phyloP scores from a whole-genome alignment of 2,329 filamentous ascomycete genomes.

The Verticillium tricorpus region DNA sequence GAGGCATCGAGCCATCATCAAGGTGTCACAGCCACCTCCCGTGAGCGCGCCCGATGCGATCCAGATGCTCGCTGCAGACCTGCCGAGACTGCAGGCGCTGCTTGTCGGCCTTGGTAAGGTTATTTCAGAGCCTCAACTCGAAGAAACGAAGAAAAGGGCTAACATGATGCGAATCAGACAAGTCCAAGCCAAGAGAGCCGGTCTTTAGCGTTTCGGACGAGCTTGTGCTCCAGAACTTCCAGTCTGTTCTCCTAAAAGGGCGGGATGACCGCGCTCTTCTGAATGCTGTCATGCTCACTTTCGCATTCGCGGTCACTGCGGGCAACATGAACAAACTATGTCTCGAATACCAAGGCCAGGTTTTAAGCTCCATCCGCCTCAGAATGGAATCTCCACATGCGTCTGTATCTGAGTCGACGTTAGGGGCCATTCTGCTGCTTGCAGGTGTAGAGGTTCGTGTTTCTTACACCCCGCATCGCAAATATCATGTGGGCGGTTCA shows the following conservation, averaged over 20 bases:
- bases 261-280: conserved; percentile 30
- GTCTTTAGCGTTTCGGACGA: conserved; percentile 18
- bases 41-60: background rate
- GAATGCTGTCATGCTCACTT: conserved; percentile 34
- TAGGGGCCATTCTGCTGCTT: conserved; percentile 36
- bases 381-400: conserved; percentile 22
- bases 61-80: background rate
- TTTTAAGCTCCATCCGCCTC: conserved; percentile 25
- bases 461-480: background rate
- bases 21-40: background rate
- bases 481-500: no score
- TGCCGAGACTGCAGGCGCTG: background rate
- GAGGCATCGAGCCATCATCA: no score
- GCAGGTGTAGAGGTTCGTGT: conserved; percentile 34
- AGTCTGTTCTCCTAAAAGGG: conserved; percentile 25
- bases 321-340: conserved; percentile 24
- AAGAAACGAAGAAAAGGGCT: background rate
- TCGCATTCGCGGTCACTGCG: conserved; percentile 24
- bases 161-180: background rate
- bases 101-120: background rate
- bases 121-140: background rate
- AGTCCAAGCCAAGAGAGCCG: background rate
- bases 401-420: conserved; percentile 27
- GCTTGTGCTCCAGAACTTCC: conserved; percentile 32
- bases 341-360: conserved; percentile 28